Evolutionary conservation across 352 stramenopile species (phyloP).

Genomic region (Globisporangium alternatum): DNA sequence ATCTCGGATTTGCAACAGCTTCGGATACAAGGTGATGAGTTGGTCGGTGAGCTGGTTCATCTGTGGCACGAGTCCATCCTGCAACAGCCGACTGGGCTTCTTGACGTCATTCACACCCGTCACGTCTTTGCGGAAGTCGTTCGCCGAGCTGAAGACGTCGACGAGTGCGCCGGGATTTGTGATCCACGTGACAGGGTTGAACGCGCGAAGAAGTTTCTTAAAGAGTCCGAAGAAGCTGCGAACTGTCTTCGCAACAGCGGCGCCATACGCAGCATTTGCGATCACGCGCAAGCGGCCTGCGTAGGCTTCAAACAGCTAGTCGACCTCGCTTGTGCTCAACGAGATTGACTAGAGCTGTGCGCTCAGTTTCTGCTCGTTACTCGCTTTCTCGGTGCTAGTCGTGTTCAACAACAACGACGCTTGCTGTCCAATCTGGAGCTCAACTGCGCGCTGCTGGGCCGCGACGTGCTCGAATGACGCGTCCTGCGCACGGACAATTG

Average conservation of each 20-base stretch:
- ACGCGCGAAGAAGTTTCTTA: not conserved
- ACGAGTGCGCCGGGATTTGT: not conserved
- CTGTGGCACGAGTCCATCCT: constrained; percentile 5
- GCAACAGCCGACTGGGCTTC: constrained; percentile 1
- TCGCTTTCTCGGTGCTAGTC: not conserved
- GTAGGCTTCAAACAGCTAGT: constrained; percentile 1
- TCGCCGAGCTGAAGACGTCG: not conserved
- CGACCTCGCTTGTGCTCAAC: not conserved
- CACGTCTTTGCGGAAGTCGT: constrained; percentile 8
- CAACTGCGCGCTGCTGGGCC: not conserved
- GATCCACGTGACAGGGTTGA: constrained; percentile 1
- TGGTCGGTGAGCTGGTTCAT: constrained; percentile 7
- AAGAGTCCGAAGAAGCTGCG: constrained; percentile 4
- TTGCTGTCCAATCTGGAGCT: constrained; percentile 1
- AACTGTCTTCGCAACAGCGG: not conserved
- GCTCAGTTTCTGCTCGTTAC: not conserved
- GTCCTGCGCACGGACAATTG: not conserved
- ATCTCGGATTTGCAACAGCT: not conserved
- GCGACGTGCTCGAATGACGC: not conserved
- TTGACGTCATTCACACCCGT: not conserved
- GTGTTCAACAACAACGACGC: not conserved
- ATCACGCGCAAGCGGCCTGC: not conserved
- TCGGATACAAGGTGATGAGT: not conserved
- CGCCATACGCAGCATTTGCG: not conserved
- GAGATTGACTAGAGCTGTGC: not conserved